Percentiles rank a stretch among this genome's conserved stretches.
These are phyloP conservation scores for Panaeolus cyanescens DNA, from an alignment of 768 basidiomycete genomes.

Conservation along the genomic window DNA sequence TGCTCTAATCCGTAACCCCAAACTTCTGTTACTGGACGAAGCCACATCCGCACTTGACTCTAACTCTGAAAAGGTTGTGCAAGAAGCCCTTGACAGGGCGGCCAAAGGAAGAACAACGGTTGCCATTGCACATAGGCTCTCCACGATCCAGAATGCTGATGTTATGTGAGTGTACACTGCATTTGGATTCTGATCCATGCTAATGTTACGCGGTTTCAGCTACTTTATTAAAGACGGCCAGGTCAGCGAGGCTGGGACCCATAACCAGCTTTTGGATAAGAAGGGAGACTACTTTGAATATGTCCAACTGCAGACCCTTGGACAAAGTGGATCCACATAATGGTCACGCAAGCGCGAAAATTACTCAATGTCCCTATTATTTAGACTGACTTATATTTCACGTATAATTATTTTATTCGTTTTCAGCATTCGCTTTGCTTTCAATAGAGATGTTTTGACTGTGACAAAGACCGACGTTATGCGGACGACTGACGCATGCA, in stretches of 20 bases:
- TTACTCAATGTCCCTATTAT: too few species aligned
- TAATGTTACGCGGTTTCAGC: conserved; percentile 35
- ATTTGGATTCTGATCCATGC: conserved; percentile 9
- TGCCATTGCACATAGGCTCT: conserved; percentile 92
- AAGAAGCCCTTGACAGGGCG: conserved; percentile 90
- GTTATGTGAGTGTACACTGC: conserved; percentile 61
- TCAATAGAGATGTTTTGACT: too few species aligned
- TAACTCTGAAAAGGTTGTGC: conserved; percentile 94
- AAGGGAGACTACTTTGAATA: conserved; percentile 81
- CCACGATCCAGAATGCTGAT: conserved; percentile 91
- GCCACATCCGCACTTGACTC: conserved; percentile 92
- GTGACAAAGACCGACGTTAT: too few species aligned
- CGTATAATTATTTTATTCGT: too few species aligned
- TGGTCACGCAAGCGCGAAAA: too few species aligned
- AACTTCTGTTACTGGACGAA: conserved; percentile 87
- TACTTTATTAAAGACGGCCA: conserved; percentile 89
- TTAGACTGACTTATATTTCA: too few species aligned
- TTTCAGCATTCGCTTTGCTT: too few species aligned
- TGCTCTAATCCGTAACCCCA: conserved; percentile 88
- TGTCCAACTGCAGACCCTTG: conserved; percentile 81
- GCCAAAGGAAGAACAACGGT: conserved; percentile 92
- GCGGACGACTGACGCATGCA: too few species aligned
- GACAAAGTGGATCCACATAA: conserved; percentile 37
- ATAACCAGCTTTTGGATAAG: conserved; percentile 73
- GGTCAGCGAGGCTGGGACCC: conserved; percentile 85